Percentiles rank a stretch among this genome's conserved stretches.
Conservation (phyloP, 768 basidiomycete species). For the Hygrophorus russula region DNA sequence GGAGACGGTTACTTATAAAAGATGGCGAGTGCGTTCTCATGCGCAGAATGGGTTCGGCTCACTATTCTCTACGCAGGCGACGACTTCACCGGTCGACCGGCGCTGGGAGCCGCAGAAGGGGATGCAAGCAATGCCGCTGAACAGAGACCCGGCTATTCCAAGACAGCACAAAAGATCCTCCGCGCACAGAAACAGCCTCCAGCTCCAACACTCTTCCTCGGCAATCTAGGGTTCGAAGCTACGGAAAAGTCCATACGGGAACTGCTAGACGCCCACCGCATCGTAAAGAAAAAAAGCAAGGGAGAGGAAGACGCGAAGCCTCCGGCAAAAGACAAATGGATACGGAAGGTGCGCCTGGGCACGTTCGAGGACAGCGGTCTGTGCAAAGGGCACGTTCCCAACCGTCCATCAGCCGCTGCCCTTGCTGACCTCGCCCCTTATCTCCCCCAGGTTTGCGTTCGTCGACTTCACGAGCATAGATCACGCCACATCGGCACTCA, state of each 20-base stretch:
- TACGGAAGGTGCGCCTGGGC: conserved; percentile 82
- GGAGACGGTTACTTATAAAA: conserved; percentile 87
- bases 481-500: conserved; percentile 71
- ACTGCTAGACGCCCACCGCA: conserved; percentile 60
- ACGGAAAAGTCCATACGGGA: conserved; percentile 67
- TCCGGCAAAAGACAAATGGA: conserved; percentile 35
- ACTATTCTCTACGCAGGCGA: conserved; percentile 36
- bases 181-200: conserved; percentile 71
- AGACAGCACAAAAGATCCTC: conserved; percentile 71
- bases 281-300: conserved; percentile 17
- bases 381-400: conserved; percentile 81
- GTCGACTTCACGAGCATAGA: conserved; percentile 78
- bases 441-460: conserved; percentile 69
- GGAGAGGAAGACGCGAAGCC: conserved; percentile 20
- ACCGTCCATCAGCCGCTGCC: neutral
- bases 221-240: conserved; percentile 87
- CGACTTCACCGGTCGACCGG: conserved; percentile 63
- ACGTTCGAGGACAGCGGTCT: conserved; percentile 92
- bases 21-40: conserved; percentile 44
- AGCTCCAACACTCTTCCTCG: conserved; percentile 81
- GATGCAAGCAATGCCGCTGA: conserved; percentile 14
- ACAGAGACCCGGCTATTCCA: conserved; percentile 35
- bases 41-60: conserved; percentile 1
- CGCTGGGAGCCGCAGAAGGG: conserved; percentile 16
- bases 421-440: neutral